Conservation (phyloP, 1,284 basidiomycete genomes). For the Abortiporus biennis region DNA sequence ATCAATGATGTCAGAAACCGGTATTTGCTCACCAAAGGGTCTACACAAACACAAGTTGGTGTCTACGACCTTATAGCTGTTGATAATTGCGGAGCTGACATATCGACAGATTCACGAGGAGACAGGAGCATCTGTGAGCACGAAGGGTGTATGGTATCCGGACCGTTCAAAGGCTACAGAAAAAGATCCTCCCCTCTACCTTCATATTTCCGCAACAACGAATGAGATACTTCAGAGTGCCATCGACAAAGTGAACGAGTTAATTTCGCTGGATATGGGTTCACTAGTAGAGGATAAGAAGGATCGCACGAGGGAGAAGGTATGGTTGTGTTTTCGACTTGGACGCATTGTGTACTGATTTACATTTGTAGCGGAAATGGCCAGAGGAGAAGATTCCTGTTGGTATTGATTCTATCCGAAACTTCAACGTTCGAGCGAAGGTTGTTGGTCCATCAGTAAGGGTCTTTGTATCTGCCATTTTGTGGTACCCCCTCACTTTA, state of each 20-base stretch:
- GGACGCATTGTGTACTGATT: neutral
- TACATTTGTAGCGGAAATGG: slow-evolving; percentile 73
- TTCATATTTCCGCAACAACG: slow-evolving; percentile 86
- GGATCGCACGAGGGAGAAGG: slow-evolving; percentile 55
- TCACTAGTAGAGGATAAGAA: slow-evolving; percentile 85
- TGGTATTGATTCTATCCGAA: slow-evolving; percentile 83
- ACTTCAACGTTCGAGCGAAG: slow-evolving; percentile 97
- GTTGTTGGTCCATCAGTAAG: slow-evolving; percentile 89
- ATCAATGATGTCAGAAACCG: slow-evolving; percentile 97
- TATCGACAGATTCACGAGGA: slow-evolving; percentile 75
- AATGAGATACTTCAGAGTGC: slow-evolving; percentile 79
- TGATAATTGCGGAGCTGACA: neutral
- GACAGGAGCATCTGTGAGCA: slow-evolving; percentile 85
- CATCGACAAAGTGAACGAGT: slow-evolving; percentile 79
- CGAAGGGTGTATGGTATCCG: slow-evolving; percentile 93
- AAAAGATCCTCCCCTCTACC: slow-evolving; percentile 90
- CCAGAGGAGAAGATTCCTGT: slow-evolving; percentile 91
- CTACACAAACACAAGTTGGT: slow-evolving; percentile 83
- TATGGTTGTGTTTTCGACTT: slow-evolving; percentile 19
- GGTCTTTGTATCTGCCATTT: neutral
- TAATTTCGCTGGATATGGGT: slow-evolving; percentile 82
- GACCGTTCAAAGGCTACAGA: slow-evolving; percentile 86
- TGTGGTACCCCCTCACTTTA: neutral
- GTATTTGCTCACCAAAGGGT: slow-evolving; percentile 91
- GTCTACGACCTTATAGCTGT: slow-evolving; percentile 4